A percentile compares a stretch with the other conserved stretches of the same genome.
Conservation (phyloP, 106 monocot species). For the Apostasia ramifera region DNA sequence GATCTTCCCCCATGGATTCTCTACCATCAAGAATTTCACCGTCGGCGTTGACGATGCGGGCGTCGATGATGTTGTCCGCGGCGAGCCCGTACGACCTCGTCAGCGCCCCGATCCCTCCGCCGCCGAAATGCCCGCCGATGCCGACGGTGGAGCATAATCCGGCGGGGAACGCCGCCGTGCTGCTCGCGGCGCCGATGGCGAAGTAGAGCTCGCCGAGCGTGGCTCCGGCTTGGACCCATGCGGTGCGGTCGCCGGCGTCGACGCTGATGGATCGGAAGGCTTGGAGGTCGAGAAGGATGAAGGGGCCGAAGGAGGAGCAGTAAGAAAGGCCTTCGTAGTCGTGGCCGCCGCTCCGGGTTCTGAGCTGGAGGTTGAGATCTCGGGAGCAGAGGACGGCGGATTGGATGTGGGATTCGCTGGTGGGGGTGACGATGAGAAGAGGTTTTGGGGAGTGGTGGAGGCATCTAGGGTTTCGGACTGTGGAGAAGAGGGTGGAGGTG, state of each 20-base stretch:
- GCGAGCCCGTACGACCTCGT: slow-evolving; percentile 27
- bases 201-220: slow-evolving; percentile 45
- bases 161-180: slow-evolving; percentile 22
- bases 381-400: slow-evolving; percentile 23
- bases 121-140: slow-evolving; percentile 40
- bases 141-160: slow-evolving; percentile 39
- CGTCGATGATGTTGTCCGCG: slow-evolving; percentile 36
- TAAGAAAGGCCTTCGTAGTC: slow-evolving; percentile 30
- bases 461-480: slow-evolving; percentile 23
- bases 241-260: slow-evolving; percentile 1
- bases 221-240: slow-evolving; percentile 38
- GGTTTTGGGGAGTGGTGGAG: slow-evolving; percentile 13
- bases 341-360: slow-evolving; percentile 34
- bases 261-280: slow-evolving; percentile 27
- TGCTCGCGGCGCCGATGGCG: slow-evolving; percentile 15
- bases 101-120: slow-evolving; percentile 41
- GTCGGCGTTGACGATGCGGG: slow-evolving; percentile 21
- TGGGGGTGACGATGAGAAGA: slow-evolving; percentile 25
- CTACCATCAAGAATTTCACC: slow-evolving; percentile 20
- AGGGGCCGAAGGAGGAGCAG: slow-evolving; percentile 11
- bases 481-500: slow-evolving; percentile 11
- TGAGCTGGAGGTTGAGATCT: slow-evolving; percentile 4
- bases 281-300: slow-evolving; percentile 37
- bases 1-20: slow-evolving; percentile 50
- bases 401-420: slow-evolving; percentile 26